These are phyloP conservation scores for Acorus calamus DNA, from an alignment of 106 monocot genomes.

Conservation along the genomic window DNA sequence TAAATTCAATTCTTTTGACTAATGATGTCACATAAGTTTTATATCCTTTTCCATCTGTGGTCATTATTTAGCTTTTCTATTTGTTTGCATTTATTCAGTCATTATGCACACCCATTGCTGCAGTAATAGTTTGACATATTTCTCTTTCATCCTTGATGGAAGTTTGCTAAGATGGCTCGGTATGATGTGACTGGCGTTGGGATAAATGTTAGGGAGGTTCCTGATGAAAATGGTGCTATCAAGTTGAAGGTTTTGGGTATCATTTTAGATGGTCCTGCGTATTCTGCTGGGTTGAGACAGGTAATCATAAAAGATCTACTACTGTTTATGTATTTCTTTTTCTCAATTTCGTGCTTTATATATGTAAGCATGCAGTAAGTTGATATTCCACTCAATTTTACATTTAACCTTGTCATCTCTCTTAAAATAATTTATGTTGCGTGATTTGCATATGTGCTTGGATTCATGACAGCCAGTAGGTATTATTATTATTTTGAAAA, in stretches of 20 bases:
- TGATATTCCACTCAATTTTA: too few relatives aligned
- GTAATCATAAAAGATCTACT: slow-evolving; percentile 13
- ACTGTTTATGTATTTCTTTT: background rate
- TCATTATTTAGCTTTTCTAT: too few relatives aligned
- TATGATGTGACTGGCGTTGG: slow-evolving; percentile 94
- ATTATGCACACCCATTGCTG: slow-evolving; percentile 23
- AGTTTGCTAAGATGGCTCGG: slow-evolving; percentile 96
- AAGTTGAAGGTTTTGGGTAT: slow-evolving; percentile 85
- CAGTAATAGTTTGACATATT: slow-evolving; percentile 18
- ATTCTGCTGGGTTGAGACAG: slow-evolving; percentile 92
- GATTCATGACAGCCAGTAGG: too few relatives aligned
- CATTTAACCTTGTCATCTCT: too few relatives aligned
- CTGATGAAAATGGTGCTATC: slow-evolving; percentile 60
- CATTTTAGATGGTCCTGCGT: slow-evolving; percentile 82
- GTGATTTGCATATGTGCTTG: too few relatives aligned
- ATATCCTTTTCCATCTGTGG: too few relatives aligned
- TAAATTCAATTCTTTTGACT: too few relatives aligned
- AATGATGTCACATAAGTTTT: too few relatives aligned
- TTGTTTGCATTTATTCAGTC: background rate
- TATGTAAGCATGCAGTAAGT: too few relatives aligned
- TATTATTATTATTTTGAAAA: too few relatives aligned
- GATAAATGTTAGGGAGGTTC: slow-evolving; percentile 85
- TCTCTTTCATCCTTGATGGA: slow-evolving; percentile 28
- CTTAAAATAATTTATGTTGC: too few relatives aligned
- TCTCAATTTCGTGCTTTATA: too few relatives aligned